Evolutionary conservation across 768 basidiomycete species (phyloP).

Genomic region (Lentinula raphanica): DNA sequence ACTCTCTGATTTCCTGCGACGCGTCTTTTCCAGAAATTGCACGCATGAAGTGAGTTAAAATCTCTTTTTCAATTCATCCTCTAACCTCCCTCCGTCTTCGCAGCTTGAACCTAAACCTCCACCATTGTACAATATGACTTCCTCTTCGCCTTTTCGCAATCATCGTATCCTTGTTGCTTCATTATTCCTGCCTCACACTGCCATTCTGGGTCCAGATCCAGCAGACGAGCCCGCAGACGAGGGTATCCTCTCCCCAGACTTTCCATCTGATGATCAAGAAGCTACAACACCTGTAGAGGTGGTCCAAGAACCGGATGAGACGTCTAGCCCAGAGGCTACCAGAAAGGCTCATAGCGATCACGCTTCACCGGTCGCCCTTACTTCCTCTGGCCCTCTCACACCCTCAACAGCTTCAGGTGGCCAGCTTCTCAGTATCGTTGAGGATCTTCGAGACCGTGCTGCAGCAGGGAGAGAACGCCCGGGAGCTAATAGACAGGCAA

Average conservation of each 20-base stretch:
- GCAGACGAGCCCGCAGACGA: conserved; percentile 43
- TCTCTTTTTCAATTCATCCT: too few species aligned
- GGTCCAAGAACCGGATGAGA: conserved; percentile 1
- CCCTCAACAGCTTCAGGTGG: conserved; percentile 1
- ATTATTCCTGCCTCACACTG: conserved; percentile 78
- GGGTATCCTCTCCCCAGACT: conserved; percentile 3
- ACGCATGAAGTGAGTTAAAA: too few species aligned
- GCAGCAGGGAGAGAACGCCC: neutral
- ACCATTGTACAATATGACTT: conserved; percentile 37
- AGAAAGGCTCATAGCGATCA: neutral
- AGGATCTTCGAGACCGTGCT: conserved; percentile 54
- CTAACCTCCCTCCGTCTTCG: neutral
- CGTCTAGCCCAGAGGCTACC: conserved; percentile 11
- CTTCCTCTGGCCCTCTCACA: neutral
- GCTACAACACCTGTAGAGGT: conserved; percentile 7
- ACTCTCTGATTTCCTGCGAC: neutral
- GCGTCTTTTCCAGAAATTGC: too few species aligned
- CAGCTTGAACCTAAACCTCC: neutral
- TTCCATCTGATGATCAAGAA: neutral
- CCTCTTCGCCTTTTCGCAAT: conserved; percentile 63
- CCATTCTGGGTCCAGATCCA: conserved; percentile 52
- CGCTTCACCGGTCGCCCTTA: neutral
- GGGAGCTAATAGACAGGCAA: neutral
- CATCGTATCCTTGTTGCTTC: conserved; percentile 77
- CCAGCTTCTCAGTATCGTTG: conserved; percentile 45